phyloP scores from a whole-genome alignment of 768 basidiomycete genomes.

The Galerina marginata region DNA sequence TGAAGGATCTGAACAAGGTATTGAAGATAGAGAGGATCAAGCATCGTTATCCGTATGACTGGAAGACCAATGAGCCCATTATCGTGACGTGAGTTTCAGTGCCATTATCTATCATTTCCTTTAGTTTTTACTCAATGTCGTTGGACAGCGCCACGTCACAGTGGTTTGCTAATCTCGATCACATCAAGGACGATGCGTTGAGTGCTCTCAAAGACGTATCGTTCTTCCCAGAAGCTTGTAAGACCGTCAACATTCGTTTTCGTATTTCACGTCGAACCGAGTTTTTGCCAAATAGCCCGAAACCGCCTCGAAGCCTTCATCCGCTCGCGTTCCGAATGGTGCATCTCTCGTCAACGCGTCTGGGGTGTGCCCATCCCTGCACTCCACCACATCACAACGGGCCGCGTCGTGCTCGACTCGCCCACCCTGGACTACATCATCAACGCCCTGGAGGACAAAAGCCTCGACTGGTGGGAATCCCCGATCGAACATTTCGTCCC shows the following conservation, averaged over 20 bases:
- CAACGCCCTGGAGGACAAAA: slow-evolving; percentile 69
- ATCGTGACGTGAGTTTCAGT: slow-evolving; percentile 75
- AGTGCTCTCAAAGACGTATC: slow-evolving; percentile 68
- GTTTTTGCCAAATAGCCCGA: slow-evolving; percentile 56
- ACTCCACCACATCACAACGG: slow-evolving; percentile 68
- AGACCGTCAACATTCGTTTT: slow-evolving; percentile 12
- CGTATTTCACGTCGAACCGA: background rate
- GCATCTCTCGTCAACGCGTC: slow-evolving; percentile 94
- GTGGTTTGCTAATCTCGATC: slow-evolving; percentile 94
- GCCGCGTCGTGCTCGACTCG: slow-evolving; percentile 66
- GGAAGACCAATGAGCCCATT: slow-evolving; percentile 93
- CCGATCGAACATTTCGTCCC: slow-evolving; percentile 83
- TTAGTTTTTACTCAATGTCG: background rate
- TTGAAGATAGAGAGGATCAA: slow-evolving; percentile 72
- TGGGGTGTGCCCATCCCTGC: slow-evolving; percentile 99
- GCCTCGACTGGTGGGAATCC: slow-evolving; percentile 92
- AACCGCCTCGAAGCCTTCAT: slow-evolving; percentile 90
- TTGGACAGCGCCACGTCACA: slow-evolving; percentile 83
- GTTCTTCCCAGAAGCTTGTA: slow-evolving; percentile 82
- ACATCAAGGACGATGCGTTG: slow-evolving; percentile 80
- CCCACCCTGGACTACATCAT: slow-evolving; percentile 79
- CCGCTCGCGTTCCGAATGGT: slow-evolving; percentile 93
- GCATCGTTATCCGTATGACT: slow-evolving; percentile 96
- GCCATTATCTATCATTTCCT: background rate
- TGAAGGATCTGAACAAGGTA: slow-evolving; percentile 61